Percentiles rank a stretch among this genome's conserved stretches.
These are phyloP conservation scores for Penicillium antarcticum DNA, from an alignment of 495 filamentous ascomycete genomes.

Conservation along the genomic window DNA sequence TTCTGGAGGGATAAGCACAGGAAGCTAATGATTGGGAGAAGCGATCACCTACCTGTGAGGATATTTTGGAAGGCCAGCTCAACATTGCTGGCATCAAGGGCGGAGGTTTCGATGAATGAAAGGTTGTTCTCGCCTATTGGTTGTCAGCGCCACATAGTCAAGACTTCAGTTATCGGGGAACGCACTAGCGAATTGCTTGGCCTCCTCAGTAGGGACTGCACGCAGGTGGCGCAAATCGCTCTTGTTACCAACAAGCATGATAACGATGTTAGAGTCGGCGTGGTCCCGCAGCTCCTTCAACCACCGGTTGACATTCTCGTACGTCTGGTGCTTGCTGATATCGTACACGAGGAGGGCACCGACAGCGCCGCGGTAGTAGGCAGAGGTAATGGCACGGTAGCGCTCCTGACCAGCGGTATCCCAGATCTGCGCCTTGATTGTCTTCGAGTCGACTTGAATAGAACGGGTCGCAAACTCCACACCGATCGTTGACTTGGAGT, in stretches of 20 bases:
- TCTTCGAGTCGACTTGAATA: constrained; percentile 99
- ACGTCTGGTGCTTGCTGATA: constrained; percentile 98
- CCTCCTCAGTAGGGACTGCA: constrained; percentile 97
- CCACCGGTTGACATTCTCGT: constrained; percentile 98
- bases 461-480: constrained; percentile 98
- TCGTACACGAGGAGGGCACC: constrained; percentile 98
- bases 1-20: constrained; percentile 52
- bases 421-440: constrained; percentile 99
- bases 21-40: neutral
- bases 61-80: constrained; percentile 99
- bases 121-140: constrained; percentile 29
- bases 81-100: constrained; percentile 97
- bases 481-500: constrained; percentile 99
- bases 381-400: constrained; percentile 97
- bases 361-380: constrained; percentile 97
- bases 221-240: constrained; percentile 98
- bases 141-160: constrained; percentile 4
- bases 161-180: neutral
- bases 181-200: constrained; percentile 96
- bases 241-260: constrained; percentile 99
- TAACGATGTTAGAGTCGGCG: constrained; percentile 98
- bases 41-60: constrained; percentile 74
- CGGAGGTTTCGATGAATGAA: constrained; percentile 91
- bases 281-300: constrained; percentile 98
- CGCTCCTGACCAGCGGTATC: constrained; percentile 99